phyloP scores from a whole-genome alignment of 805 yeast species.

The Pachysolen tannophilus region DNA sequence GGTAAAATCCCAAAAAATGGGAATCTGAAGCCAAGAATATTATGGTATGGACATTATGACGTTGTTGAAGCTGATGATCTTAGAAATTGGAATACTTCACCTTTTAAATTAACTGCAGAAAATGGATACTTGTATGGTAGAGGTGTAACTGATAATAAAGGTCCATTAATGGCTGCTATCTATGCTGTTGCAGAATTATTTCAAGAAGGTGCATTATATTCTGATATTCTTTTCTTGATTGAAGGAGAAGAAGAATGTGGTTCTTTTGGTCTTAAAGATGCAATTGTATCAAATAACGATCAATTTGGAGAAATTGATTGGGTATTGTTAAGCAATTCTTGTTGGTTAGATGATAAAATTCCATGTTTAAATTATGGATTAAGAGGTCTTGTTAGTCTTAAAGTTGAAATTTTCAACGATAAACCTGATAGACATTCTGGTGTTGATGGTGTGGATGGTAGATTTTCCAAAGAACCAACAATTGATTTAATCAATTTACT shows the following conservation, averaged over 20 bases:
- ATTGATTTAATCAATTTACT: conserved; percentile 73
- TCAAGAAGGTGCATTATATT: conserved; percentile 39
- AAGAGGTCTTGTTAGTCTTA: conserved; percentile 81
- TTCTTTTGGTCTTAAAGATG: conserved; percentile 72
- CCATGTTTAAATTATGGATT: conserved; percentile 95
- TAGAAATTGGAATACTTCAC: conserved; percentile 65
- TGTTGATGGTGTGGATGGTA: conserved; percentile 96
- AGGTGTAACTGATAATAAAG: conserved; percentile 93
- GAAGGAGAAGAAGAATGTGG: conserved; percentile 98
- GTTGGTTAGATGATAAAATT: conserved; percentile 83
- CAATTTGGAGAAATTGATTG: conserved; percentile 76
- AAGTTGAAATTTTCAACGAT: conserved; percentile 63
- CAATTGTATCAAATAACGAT: conserved; percentile 41
- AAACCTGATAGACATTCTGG: conserved; percentile 92
- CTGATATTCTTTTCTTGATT: conserved; percentile 74
- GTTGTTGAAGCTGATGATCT: conserved; percentile 69
- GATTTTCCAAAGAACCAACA: conserved; percentile 81
- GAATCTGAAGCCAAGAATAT: conserved; percentile 38
- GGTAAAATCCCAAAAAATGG: not conserved
- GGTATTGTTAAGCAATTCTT: conserved; percentile 83
- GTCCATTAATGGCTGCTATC: conserved; percentile 82
- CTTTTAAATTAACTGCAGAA: conserved; percentile 64
- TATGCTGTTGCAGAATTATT: conserved; percentile 75
- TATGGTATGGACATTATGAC: conserved; percentile 97
- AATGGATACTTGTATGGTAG: conserved; percentile 87